A percentile compares a stretch with the other conserved stretches of the same genome.
Evolutionary conservation across 495 filamentous ascomycete genomes (phyloP).

Genomic region (Trichocladium antarcticum): DNA sequence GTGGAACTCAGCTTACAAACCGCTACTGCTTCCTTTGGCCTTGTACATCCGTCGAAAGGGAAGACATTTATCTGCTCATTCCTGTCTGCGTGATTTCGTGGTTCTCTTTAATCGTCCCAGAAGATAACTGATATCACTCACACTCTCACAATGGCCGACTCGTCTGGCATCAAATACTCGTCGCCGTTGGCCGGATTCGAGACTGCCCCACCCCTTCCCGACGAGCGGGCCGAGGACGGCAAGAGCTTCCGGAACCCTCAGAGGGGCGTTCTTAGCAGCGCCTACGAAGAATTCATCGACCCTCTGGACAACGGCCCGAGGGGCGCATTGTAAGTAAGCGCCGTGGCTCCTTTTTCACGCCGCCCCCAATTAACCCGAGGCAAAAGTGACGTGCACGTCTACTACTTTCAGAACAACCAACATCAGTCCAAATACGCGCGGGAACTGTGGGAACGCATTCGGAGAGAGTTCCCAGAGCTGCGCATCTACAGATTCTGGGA

Average conservation of each 20-base stretch:
- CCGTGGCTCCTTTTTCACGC: not conserved
- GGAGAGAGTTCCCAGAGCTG: conserved; percentile 79
- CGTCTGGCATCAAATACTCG: conserved; percentile 40
- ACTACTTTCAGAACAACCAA: conserved; percentile 57
- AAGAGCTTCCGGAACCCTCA: conserved; percentile 54
- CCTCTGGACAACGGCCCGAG: conserved; percentile 50
- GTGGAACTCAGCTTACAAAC: conserved; percentile 6
- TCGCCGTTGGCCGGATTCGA: conserved; percentile 62
- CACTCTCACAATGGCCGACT: conserved; percentile 4
- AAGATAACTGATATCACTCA: too few species aligned
- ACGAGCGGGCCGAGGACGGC: conserved; percentile 53
- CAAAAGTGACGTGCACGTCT: conserved; percentile 70
- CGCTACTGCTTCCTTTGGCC: not conserved
- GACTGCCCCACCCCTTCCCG: conserved; percentile 46
- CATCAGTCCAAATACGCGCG: conserved; percentile 49
- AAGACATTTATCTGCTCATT: not conserved
- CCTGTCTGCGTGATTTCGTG: not conserved
- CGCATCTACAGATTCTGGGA: conserved; percentile 73
- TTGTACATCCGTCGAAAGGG: too few species aligned
- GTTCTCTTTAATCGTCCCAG: not conserved
- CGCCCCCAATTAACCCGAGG: too few species aligned
- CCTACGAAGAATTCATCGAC: conserved; percentile 53
- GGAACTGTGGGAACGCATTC: conserved; percentile 65
- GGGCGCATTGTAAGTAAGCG: conserved; percentile 44
- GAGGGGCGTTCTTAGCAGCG: conserved; percentile 45